phyloP scores from a whole-genome alignment of 2,329 filamentous ascomycete genomes.

The Hypoxylon sp. region DNA sequence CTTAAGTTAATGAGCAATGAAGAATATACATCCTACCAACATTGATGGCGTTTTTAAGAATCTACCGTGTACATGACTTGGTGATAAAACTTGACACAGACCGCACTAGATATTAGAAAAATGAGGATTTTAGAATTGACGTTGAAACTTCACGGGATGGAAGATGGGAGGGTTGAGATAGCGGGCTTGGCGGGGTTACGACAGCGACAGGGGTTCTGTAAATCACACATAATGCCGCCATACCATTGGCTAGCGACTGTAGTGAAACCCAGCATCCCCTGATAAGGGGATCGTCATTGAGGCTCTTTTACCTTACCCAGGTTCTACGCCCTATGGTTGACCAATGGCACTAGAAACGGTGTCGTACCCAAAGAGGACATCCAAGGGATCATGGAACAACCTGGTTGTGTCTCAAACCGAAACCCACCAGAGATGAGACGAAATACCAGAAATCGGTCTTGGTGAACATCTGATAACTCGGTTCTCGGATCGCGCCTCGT shows the following conservation, averaged over 20 bases:
- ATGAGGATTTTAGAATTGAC: conserved; percentile 11
- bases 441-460: conserved; percentile 21
- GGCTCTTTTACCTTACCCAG: conserved; percentile 35
- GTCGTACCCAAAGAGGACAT: conserved; percentile 22
- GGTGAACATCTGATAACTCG: conserved; percentile 23
- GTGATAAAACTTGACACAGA: background rate
- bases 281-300: conserved; percentile 39
- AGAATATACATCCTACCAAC: background rate
- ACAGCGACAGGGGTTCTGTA: conserved; percentile 41
- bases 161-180: conserved; percentile 28
- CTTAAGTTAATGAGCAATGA: conserved; percentile 13
- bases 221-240: conserved; percentile 40
- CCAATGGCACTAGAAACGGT: conserved; percentile 7
- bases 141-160: conserved; percentile 10
- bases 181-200: conserved; percentile 36
- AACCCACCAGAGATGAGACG: conserved; percentile 38
- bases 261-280: conserved; percentile 47
- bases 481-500: conserved; percentile 27
- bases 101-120: conserved; percentile 2
- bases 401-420: conserved; percentile 29
- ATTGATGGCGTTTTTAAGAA: background rate
- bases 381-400: conserved; percentile 4
- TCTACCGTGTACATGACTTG: background rate
- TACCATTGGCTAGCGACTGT: conserved; percentile 43
- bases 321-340: conserved; percentile 4